These are phyloP conservation scores for Alternaria gansuensis DNA, from an alignment of 2,329 filamentous ascomycete species.

Conservation along the genomic window DNA sequence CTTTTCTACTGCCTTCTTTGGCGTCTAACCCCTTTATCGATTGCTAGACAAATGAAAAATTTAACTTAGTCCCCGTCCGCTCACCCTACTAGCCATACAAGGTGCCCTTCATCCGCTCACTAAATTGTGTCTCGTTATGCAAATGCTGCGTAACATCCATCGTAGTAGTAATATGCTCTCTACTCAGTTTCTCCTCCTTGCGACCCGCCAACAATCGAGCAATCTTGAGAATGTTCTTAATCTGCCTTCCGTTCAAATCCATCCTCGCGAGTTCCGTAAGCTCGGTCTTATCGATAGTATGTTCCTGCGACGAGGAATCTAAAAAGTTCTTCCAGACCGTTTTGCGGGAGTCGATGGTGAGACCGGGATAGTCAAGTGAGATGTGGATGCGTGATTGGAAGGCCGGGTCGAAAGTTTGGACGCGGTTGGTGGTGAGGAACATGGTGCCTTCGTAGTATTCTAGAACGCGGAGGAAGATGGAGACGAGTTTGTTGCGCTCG, in stretches of 20 bases:
- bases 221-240: slow-evolving; percentile 58
- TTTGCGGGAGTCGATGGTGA: slow-evolving; percentile 47
- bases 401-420: slow-evolving; percentile 45
- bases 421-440: slow-evolving; percentile 50
- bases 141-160: slow-evolving; percentile 54
- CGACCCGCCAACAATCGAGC: slow-evolving; percentile 40
- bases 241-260: slow-evolving; percentile 61
- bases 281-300: slow-evolving; percentile 23
- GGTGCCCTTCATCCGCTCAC: slow-evolving; percentile 40
- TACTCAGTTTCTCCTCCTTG: slow-evolving; percentile 40
- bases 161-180: slow-evolving; percentile 48
- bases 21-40: no score
- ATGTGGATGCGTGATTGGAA: slow-evolving; percentile 49
- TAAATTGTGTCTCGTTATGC: slow-evolving; percentile 50
- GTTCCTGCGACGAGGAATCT: slow-evolving; percentile 43
- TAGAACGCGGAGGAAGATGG: slow-evolving; percentile 49
- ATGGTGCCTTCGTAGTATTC: slow-evolving; percentile 49
- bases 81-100: slow-evolving; percentile 7
- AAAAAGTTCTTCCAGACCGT: slow-evolving; percentile 47
- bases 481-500: slow-evolving; percentile 52
- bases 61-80: no score
- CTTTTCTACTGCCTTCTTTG: no score
- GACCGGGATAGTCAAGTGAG: slow-evolving; percentile 40
- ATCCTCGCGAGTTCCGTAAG: slow-evolving; percentile 50
- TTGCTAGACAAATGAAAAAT: no score